Conservation (phyloP, 768 basidiomycete species). For the Leccinum truebloodii region DNA sequence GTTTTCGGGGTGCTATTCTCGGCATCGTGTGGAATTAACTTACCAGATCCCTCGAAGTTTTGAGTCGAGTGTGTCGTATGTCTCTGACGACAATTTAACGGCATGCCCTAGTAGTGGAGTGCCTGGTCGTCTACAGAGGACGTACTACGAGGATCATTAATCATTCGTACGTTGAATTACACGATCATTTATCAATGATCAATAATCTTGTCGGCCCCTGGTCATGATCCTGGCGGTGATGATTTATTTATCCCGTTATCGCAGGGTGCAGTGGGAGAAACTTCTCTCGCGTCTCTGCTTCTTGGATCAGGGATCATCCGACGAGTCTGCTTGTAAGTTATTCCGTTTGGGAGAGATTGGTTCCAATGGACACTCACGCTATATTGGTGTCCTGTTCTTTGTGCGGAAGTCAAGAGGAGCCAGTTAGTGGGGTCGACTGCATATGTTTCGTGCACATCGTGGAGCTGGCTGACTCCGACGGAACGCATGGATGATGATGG, state of each 20-base stretch:
- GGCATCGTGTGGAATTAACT: neutral
- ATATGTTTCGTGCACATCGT: neutral
- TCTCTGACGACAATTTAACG: neutral
- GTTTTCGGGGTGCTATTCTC: neutral
- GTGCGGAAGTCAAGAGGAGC: neutral
- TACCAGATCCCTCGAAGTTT: neutral
- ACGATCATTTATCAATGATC: neutral
- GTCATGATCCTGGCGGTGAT: neutral
- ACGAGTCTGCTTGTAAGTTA: neutral
- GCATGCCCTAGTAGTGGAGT: neutral
- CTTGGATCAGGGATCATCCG: neutral
- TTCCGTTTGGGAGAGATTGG: neutral
- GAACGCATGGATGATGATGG: neutral
- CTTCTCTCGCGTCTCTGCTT: neutral
- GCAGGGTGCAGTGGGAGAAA: neutral
- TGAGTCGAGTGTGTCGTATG: neutral
- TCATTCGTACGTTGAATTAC: neutral
- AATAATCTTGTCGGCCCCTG: neutral
- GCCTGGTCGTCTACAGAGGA: neutral
- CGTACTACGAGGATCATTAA: neutral
- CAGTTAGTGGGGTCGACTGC: neutral
- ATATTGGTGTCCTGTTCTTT: neutral
- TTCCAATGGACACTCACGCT: slow-evolving; percentile 2
- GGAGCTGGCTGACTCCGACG: neutral
- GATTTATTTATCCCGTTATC: neutral